Evolutionary conservation across 139 green algal genomes (phyloP).

Genomic region (Coelastrella sp.): DNA sequence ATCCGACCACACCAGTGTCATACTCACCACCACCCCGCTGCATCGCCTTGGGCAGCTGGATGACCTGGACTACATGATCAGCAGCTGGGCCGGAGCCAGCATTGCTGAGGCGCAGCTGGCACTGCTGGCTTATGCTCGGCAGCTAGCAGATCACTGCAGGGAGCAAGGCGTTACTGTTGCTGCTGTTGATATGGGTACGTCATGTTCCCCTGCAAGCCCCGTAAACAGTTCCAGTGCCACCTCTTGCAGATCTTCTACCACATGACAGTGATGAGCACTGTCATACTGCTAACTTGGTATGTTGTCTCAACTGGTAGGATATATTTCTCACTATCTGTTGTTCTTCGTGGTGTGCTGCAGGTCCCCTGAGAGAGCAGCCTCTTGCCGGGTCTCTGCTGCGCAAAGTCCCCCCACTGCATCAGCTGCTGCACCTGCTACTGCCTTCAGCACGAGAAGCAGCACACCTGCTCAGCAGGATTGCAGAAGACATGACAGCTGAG

Average conservation of each 20-base stretch:
- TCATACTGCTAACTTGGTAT: no score
- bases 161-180: conserved; percentile 3
- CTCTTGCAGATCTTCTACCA: no score
- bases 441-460: conserved; percentile 1
- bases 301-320: no score
- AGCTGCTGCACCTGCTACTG: conserved; percentile 41
- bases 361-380: conserved; percentile 22
- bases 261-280: no score
- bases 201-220: no score
- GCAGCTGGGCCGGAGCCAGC: conserved; percentile 6
- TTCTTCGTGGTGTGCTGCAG: not conserved
- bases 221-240: no score
- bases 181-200: conserved; percentile 32
- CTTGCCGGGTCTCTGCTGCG: conserved; percentile 18
- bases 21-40: conserved; percentile 3
- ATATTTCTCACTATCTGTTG: not conserved
- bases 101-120: conserved; percentile 3
- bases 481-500: not conserved
- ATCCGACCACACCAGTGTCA: not conserved
- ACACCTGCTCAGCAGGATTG: not conserved
- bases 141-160: not conserved
- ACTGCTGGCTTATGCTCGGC: not conserved
- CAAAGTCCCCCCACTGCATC: conserved; percentile 28
- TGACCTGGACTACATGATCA: not conserved
- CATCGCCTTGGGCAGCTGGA: conserved; percentile 21